Conservation (phyloP, 108 stramenopile genomes). For the Skeletonema potamos region DNA sequence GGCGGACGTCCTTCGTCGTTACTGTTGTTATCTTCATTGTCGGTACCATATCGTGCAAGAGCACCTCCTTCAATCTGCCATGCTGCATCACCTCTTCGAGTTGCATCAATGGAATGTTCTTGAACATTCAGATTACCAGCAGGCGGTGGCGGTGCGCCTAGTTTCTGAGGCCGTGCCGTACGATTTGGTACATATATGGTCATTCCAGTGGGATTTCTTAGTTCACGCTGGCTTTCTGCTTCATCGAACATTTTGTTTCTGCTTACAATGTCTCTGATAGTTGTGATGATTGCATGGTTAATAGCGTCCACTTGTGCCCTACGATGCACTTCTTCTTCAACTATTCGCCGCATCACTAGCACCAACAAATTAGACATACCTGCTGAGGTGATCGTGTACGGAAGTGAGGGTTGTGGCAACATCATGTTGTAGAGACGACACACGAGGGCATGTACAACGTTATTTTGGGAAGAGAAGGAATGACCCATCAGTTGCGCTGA, state of each 20-base stretch:
- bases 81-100: too few relatives aligned
- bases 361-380: background rate
- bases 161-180: background rate
- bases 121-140: background rate
- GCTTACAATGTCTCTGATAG: too few relatives aligned
- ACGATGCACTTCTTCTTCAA: background rate
- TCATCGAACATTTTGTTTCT: too few relatives aligned
- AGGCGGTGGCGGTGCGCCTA: background rate
- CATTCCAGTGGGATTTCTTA: too few relatives aligned
- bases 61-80: too few relatives aligned
- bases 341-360: background rate
- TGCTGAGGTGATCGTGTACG: background rate
- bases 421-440: too few relatives aligned
- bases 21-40: too few relatives aligned
- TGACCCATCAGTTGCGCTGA: background rate
- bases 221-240: too few relatives aligned
- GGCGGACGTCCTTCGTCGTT: too few relatives aligned
- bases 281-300: background rate
- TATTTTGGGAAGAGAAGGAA: background rate
- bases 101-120: too few relatives aligned
- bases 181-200: background rate
- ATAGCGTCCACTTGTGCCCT: background rate
- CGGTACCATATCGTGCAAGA: too few relatives aligned
- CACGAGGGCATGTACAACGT: background rate
- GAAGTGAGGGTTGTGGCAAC: too few relatives aligned